A percentile compares a stretch with the other conserved stretches of the same genome.
Conservation (phyloP, 495 filamentous ascomycete genomes). For the Daldinia loculata region DNA sequence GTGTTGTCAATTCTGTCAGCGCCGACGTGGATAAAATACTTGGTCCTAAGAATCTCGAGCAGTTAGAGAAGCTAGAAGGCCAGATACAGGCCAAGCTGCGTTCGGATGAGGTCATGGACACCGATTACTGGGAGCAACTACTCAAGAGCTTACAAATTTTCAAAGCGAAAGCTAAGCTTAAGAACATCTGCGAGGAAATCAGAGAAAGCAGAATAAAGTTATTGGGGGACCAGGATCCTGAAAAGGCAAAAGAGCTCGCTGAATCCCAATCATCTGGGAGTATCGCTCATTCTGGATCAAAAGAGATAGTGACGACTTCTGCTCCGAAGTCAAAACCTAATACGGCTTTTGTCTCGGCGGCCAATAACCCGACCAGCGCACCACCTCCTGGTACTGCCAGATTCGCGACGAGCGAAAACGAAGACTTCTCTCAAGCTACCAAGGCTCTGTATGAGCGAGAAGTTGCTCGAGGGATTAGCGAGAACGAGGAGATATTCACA, state of each 20-base stretch:
- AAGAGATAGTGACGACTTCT: constrained; percentile 37
- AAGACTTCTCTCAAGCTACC: constrained; percentile 91
- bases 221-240: constrained; percentile 71
- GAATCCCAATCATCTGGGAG: constrained; percentile 44
- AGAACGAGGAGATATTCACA: constrained; percentile 96
- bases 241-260: constrained; percentile 68
- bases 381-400: constrained; percentile 68
- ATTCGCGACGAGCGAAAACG: constrained; percentile 77
- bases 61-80: constrained; percentile 81
- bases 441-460: constrained; percentile 93
- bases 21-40: constrained; percentile 88
- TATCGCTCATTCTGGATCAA: constrained; percentile 26
- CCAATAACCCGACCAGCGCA: constrained; percentile 51
- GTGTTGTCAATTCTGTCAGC: constrained; percentile 81
- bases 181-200: constrained; percentile 80
- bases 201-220: constrained; percentile 75
- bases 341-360: constrained; percentile 12
- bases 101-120: constrained; percentile 91
- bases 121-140: constrained; percentile 96
- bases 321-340: constrained; percentile 22
- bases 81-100: constrained; percentile 85
- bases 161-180: constrained; percentile 89
- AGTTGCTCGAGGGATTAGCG: constrained; percentile 87
- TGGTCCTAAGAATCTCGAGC: constrained; percentile 84
- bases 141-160: constrained; percentile 83